Evolutionary conservation across 306 rosid species (phyloP).

Genomic region (Castanopsis chinensis): DNA sequence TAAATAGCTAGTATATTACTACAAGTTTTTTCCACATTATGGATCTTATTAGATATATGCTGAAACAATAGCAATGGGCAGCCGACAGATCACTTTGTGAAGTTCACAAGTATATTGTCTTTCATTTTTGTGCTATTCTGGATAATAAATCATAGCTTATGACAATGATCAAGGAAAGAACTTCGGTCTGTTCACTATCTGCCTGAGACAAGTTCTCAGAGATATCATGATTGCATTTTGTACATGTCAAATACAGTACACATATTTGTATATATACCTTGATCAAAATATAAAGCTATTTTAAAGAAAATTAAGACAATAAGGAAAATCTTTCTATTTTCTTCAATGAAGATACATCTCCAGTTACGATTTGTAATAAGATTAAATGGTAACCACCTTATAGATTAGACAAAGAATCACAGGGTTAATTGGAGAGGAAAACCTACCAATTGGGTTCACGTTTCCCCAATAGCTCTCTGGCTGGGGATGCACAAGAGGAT

Average conservation of each 20-base stretch:
- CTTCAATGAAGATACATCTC: conserved; percentile 5
- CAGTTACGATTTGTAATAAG: not conserved
- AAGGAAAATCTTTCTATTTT: not conserved
- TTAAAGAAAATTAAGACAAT: not conserved
- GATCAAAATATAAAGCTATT: not conserved
- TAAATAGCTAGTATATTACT: not conserved
- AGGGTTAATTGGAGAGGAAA: conserved; percentile 23
- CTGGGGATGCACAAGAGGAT: conserved; percentile 95
- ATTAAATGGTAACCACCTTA: conserved; percentile 6
- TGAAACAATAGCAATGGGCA: not conserved
- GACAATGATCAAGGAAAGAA: not conserved
- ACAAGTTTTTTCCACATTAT: not conserved
- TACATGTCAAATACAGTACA: not conserved
- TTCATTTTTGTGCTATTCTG: not conserved
- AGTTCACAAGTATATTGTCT: not conserved
- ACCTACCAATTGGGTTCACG: conserved; percentile 92
- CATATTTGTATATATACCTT: not conserved
- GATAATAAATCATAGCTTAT: not conserved
- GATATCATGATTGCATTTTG: not conserved
- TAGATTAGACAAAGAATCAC: conserved; percentile 15
- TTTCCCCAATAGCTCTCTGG: conserved; percentile 95
- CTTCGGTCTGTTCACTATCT: not conserved
- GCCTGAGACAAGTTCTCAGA: not conserved
- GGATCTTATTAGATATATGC: not conserved
- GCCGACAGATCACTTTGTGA: not conserved